phyloP scores from a whole-genome alignment of 2,329 filamentous ascomycete genomes.

The Chaetomium olivaceum region DNA sequence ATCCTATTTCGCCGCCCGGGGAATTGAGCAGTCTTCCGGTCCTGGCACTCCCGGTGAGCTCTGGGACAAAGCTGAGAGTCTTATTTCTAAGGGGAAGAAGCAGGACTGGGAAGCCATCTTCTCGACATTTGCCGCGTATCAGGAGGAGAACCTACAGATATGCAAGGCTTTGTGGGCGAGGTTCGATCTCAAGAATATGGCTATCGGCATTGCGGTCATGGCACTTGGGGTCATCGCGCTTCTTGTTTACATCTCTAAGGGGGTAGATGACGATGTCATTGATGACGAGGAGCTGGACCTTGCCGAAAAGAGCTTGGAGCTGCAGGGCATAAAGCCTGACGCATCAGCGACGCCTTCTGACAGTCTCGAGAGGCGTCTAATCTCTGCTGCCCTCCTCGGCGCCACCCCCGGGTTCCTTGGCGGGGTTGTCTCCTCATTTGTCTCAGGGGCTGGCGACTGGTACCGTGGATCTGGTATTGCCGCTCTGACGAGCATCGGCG shows the following conservation, averaged over 20 bases:
- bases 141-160: slow-evolving; percentile 72
- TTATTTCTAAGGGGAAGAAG: slow-evolving; percentile 30
- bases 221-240: slow-evolving; percentile 67
- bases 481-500: slow-evolving; percentile 48
- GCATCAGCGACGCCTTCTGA: slow-evolving; percentile 39
- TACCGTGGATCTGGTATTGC: slow-evolving; percentile 45
- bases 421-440: slow-evolving; percentile 37
- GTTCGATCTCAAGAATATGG: slow-evolving; percentile 86
- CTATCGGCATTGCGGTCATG: slow-evolving; percentile 73
- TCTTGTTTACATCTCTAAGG: slow-evolving; percentile 68
- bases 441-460: slow-evolving; percentile 43
- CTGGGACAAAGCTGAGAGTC: slow-evolving; percentile 56
- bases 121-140: slow-evolving; percentile 69
- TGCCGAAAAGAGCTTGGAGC: slow-evolving; percentile 59
- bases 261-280: slow-evolving; percentile 56
- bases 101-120: slow-evolving; percentile 48
- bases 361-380: slow-evolving; percentile 43
- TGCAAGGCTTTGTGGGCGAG: slow-evolving; percentile 88
- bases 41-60: slow-evolving; percentile 55
- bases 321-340: slow-evolving; percentile 42
- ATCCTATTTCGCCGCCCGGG: slow-evolving; percentile 74
- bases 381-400: slow-evolving; percentile 41
- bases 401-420: slow-evolving; percentile 39
- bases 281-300: slow-evolving; percentile 61
- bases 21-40: slow-evolving; percentile 62